phyloP scores from a whole-genome alignment of 2,329 filamentous ascomycete genomes.

The Aspergillus pseudonomiae region DNA sequence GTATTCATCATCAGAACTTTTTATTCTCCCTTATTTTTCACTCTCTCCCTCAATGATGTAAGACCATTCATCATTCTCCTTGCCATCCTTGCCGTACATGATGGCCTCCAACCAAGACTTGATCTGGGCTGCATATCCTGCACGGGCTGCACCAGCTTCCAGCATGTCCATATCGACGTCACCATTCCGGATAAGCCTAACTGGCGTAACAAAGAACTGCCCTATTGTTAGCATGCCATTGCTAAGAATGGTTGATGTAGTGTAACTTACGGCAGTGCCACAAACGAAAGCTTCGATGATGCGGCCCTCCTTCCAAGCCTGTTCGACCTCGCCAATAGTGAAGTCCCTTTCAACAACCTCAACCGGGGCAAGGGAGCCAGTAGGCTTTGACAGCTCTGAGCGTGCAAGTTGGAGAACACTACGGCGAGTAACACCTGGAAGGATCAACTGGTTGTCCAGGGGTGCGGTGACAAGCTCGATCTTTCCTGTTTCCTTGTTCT shows the following conservation, averaged over 20 bases:
- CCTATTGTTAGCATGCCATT: slow-evolving; percentile 6
- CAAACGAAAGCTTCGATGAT: slow-evolving; percentile 83
- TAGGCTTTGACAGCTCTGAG: slow-evolving; percentile 56
- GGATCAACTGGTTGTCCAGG: slow-evolving; percentile 78
- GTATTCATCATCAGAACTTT: neutral
- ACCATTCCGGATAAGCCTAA: slow-evolving; percentile 70
- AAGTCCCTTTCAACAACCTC: slow-evolving; percentile 82
- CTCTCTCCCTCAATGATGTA: slow-evolving; percentile 66
- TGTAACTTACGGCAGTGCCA: slow-evolving; percentile 74
- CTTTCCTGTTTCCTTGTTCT: slow-evolving; percentile 56
- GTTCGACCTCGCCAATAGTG: slow-evolving; percentile 75
- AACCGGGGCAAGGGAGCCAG: slow-evolving; percentile 65
- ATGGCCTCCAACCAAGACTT: slow-evolving; percentile 72
- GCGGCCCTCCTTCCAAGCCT: slow-evolving; percentile 73
- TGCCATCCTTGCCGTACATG: slow-evolving; percentile 74
- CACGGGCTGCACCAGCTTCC: slow-evolving; percentile 29
- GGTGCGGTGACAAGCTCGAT: slow-evolving; percentile 80
- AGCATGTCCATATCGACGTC: slow-evolving; percentile 63
- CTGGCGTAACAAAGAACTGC: slow-evolving; percentile 71
- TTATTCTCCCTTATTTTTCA: slow-evolving; percentile 25
- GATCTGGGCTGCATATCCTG: slow-evolving; percentile 49
- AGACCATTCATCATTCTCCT: slow-evolving; percentile 69
- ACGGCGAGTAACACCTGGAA: slow-evolving; percentile 84
- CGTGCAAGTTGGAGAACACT: slow-evolving; percentile 75
- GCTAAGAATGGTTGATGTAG: too few relatives aligned